These are phyloP conservation scores for Clitopilus hobsonii DNA, from an alignment of 768 basidiomycete species.

Conservation along the genomic window DNA sequence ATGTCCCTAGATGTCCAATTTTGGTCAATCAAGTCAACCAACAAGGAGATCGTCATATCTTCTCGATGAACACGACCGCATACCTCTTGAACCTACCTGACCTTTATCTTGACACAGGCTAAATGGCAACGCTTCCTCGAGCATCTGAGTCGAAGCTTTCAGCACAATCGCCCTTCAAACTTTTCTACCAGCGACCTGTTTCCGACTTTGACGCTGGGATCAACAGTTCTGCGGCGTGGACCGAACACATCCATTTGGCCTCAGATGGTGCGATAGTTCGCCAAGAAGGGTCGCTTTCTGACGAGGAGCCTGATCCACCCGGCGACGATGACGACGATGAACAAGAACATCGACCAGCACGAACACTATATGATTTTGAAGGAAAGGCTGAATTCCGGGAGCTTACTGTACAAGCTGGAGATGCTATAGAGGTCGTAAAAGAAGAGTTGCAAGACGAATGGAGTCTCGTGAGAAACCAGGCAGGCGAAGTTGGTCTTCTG, in stretches of 20 bases:
- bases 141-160: constrained; percentile 10
- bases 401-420: constrained; percentile 63
- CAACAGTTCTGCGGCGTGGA: constrained; percentile 77
- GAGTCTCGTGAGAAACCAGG: constrained; percentile 62
- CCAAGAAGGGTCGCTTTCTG: constrained; percentile 41
- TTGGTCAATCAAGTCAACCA: not conserved
- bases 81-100: not conserved
- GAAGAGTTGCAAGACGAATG: constrained; percentile 75
- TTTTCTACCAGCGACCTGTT: constrained; percentile 20
- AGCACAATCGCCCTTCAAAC: constrained; percentile 6
- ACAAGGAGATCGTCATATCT: not conserved
- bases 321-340: constrained; percentile 21
- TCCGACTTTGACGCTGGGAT: constrained; percentile 72
- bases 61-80: not conserved
- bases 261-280: constrained; percentile 14
- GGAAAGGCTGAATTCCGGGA: constrained; percentile 76
- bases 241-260: constrained; percentile 47
- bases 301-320: constrained; percentile 37
- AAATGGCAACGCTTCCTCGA: constrained; percentile 16
- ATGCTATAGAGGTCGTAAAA: constrained; percentile 64
- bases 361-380: constrained; percentile 70
- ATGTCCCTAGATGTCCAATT: not conserved
- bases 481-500: constrained; percentile 63
- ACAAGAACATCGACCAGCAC: constrained; percentile 43
- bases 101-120: not conserved